These are phyloP conservation scores for Didymella pomorum DNA, from an alignment of 2,329 filamentous ascomycete species.

Conservation along the genomic window DNA sequence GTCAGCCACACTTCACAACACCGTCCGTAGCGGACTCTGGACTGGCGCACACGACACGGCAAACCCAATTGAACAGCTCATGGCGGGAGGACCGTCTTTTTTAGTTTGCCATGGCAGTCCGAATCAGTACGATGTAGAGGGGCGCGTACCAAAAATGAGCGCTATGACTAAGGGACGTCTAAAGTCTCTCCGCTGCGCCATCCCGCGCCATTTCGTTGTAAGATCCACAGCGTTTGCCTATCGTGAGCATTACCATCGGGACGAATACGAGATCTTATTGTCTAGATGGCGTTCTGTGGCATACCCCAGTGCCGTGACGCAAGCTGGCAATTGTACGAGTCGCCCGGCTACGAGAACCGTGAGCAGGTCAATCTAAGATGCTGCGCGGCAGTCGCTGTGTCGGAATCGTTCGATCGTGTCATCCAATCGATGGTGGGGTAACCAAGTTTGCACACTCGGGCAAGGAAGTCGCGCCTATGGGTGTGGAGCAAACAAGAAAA, in stretches of 20 bases:
- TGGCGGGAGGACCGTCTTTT: constrained; percentile 21
- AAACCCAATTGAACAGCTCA: constrained; percentile 1
- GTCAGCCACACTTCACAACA: constrained; percentile 10
- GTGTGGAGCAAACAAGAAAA: constrained; percentile 30
- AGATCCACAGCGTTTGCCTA: constrained; percentile 28
- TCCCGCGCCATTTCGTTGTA: constrained; percentile 20
- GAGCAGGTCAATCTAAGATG: not conserved
- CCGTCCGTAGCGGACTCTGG: not conserved
- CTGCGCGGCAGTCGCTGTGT: constrained; percentile 9
- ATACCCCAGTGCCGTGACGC: constrained; percentile 3
- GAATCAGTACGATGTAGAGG: constrained; percentile 14
- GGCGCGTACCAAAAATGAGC: constrained; percentile 15
- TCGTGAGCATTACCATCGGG: constrained; percentile 18
- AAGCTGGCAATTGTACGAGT: constrained; percentile 14
- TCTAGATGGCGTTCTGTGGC: constrained; percentile 4
- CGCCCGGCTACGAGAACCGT: not conserved
- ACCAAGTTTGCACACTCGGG: constrained; percentile 16
- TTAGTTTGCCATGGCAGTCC: constrained; percentile 18
- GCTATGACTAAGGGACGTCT: constrained; percentile 25
- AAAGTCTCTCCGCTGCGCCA: constrained; percentile 19
- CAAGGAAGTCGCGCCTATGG: constrained; percentile 24
- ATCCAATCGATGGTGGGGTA: constrained; percentile 25
- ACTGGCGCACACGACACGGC: constrained; percentile 4
- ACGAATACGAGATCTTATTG: constrained; percentile 10
- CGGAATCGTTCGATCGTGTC: constrained; percentile 1